Conservation (phyloP, 768 basidiomycete genomes). For the Phylloporus rhodoxanthus region DNA sequence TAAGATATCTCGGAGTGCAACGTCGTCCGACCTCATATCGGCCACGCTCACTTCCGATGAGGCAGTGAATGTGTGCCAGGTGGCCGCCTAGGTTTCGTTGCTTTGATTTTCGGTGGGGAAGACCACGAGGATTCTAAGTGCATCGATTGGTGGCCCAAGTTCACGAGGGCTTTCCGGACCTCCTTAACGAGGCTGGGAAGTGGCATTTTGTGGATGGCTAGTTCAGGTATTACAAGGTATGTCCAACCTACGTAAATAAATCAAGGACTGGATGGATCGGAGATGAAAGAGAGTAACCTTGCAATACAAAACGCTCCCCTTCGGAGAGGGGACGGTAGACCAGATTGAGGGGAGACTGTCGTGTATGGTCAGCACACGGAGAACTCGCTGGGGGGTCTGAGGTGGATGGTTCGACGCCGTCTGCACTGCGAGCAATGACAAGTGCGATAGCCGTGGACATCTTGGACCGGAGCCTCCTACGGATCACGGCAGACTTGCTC, state of each 20-base stretch:
- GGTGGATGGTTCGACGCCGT: not conserved
- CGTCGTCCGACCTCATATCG: not conserved
- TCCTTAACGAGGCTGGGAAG: conserved; percentile 18
- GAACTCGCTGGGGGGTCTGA: not conserved
- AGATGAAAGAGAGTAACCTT: conserved; percentile 13
- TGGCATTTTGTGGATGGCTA: conserved; percentile 23
- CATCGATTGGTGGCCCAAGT: conserved; percentile 4
- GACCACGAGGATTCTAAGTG: conserved; percentile 16
- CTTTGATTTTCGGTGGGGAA: not conserved
- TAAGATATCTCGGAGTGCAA: not conserved
- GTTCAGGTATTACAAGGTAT: conserved; percentile 22
- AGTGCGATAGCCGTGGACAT: conserved; percentile 15
- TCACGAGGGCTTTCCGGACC: conserved; percentile 20
- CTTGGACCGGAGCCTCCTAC: conserved; percentile 19
- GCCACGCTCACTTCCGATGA: not conserved
- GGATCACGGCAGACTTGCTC: conserved; percentile 21
- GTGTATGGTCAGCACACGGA: not conserved
- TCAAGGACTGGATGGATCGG: not conserved
- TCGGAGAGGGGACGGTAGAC: not conserved
- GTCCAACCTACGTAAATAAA: conserved; percentile 19
- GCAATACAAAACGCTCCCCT: conserved; percentile 2
- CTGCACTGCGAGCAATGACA: conserved; percentile 14
- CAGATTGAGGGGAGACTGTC: conserved; percentile 7
- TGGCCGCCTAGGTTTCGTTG: not conserved
- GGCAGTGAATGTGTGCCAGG: not conserved